These are phyloP conservation scores for Tanozyma kutaoensis DNA, from an alignment of 805 yeast genomes.

Conservation along the genomic window DNA sequence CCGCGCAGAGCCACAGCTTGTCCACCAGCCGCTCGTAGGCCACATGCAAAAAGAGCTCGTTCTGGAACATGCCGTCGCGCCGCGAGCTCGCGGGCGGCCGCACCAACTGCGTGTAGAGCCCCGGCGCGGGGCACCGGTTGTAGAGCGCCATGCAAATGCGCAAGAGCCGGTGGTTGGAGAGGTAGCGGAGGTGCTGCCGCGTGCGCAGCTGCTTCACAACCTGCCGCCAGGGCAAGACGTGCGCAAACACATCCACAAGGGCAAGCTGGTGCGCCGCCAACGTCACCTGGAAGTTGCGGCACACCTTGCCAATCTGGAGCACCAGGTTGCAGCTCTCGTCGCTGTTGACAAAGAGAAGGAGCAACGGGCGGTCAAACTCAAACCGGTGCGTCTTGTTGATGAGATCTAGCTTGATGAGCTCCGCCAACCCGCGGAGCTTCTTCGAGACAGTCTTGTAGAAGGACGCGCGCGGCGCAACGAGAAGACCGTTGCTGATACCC, in stretches of 20 bases:
- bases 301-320: slow-evolving; percentile 31
- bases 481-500: slow-evolving; percentile 14
- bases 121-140: slow-evolving; percentile 34
- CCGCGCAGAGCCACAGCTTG: slow-evolving; percentile 72
- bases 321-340: slow-evolving; percentile 29
- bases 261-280: slow-evolving; percentile 26
- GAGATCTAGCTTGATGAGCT: slow-evolving; percentile 22
- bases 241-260: slow-evolving; percentile 22
- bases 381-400: slow-evolving; percentile 26
- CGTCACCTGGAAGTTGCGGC: slow-evolving; percentile 30
- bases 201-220: slow-evolving; percentile 9
- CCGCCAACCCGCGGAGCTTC: slow-evolving; percentile 18
- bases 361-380: slow-evolving; percentile 33
- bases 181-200: slow-evolving; percentile 8
- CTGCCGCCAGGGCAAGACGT: slow-evolving; percentile 18
- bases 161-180: slow-evolving; percentile 23
- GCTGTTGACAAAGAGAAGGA: slow-evolving; percentile 37
- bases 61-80: slow-evolving; percentile 16
- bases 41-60: slow-evolving; percentile 70
- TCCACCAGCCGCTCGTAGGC: slow-evolving; percentile 78
- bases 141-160: slow-evolving; percentile 41
- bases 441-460: slow-evolving; percentile 15
- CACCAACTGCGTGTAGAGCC: slow-evolving; percentile 18
- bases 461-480: slow-evolving; percentile 2
- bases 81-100: slow-evolving; percentile 22